These are phyloP conservation scores for Agroathelia rolfsii DNA, from an alignment of 1,284 basidiomycete genomes.

Conservation along the genomic window DNA sequence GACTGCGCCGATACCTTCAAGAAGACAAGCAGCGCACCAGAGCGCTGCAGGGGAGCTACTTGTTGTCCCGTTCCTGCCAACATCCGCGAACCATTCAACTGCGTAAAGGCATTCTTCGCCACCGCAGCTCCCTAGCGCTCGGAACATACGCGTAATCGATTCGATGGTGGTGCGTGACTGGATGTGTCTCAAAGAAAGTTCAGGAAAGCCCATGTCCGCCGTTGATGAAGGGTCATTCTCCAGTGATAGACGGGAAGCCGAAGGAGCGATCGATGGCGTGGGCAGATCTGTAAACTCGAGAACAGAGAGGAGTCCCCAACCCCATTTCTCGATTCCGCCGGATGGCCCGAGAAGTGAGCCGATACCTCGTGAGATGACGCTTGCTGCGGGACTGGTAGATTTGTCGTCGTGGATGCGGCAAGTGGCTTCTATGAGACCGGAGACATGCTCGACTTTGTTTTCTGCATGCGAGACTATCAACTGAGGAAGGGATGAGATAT, in stretches of 20 bases:
- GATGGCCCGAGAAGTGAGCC: slow-evolving; percentile 67
- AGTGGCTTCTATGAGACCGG: slow-evolving; percentile 59
- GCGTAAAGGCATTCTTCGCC: slow-evolving; percentile 63
- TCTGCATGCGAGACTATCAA: slow-evolving; percentile 63
- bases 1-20: slow-evolving; percentile 59
- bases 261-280: slow-evolving; percentile 35
- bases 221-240: slow-evolving; percentile 32
- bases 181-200: slow-evolving; percentile 50
- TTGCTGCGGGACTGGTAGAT: too few relatives aligned
- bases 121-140: slow-evolving; percentile 57
- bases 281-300: slow-evolving; percentile 59
- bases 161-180: slow-evolving; percentile 44
- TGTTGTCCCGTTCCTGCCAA: slow-evolving; percentile 39
- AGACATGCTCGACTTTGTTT: slow-evolving; percentile 55
- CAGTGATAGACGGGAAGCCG: slow-evolving; percentile 47
- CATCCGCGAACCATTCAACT: slow-evolving; percentile 72
- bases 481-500: slow-evolving; percentile 67
- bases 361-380: slow-evolving; percentile 44
- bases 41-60: slow-evolving; percentile 57
- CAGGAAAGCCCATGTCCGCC: slow-evolving; percentile 40
- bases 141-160: slow-evolving; percentile 61
- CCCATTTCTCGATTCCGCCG: slow-evolving; percentile 84
- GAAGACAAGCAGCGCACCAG: slow-evolving; percentile 71
- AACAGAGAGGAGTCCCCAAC: slow-evolving; percentile 70
- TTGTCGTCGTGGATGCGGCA: too few relatives aligned